Conservation (phyloP, 495 filamentous ascomycete species). For the Neurospora terricola region DNA sequence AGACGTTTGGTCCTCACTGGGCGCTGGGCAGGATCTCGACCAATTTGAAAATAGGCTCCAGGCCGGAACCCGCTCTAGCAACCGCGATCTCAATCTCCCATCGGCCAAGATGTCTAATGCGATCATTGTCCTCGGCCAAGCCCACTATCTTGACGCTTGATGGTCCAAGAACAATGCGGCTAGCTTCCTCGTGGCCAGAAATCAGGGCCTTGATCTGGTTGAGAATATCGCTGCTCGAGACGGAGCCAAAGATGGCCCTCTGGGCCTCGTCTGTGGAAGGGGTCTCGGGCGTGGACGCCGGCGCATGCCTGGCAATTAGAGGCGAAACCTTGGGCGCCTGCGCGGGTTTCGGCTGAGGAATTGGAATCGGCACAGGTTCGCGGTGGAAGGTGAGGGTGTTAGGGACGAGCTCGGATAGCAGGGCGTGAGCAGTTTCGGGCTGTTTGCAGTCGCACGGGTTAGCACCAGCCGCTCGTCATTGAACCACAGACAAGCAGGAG, state of each 20-base stretch:
- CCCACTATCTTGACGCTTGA: conserved; percentile 23
- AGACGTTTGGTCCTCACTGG: background rate
- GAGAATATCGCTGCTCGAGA: conserved; percentile 26
- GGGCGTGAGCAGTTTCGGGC: conserved; percentile 57
- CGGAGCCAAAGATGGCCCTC: conserved; percentile 33
- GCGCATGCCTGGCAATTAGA: conserved; percentile 5
- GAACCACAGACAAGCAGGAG: background rate
- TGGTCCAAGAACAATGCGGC: conserved; percentile 22
- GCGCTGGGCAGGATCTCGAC: conserved; percentile 22
- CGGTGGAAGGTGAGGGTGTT: conserved; percentile 85
- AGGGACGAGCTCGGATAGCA: conserved; percentile 84
- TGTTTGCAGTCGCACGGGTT: conserved; percentile 39
- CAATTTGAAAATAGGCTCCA: conserved; percentile 20
- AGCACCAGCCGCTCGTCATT: background rate
- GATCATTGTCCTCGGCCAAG: conserved; percentile 21
- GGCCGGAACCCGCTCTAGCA: background rate
- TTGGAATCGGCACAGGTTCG: conserved; percentile 29
- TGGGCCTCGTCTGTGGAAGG: background rate
- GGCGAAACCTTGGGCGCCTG: conserved; percentile 8
- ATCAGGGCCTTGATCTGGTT: conserved; percentile 20
- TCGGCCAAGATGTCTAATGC: conserved; percentile 31
- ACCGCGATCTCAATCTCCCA: conserved; percentile 26
- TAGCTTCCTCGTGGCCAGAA: conserved; percentile 18
- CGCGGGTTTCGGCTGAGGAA: background rate
- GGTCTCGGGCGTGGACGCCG: background rate